These are phyloP conservation scores for Jasminum sambac DNA, from an alignment of 257 asterid species.

Conservation along the genomic window DNA sequence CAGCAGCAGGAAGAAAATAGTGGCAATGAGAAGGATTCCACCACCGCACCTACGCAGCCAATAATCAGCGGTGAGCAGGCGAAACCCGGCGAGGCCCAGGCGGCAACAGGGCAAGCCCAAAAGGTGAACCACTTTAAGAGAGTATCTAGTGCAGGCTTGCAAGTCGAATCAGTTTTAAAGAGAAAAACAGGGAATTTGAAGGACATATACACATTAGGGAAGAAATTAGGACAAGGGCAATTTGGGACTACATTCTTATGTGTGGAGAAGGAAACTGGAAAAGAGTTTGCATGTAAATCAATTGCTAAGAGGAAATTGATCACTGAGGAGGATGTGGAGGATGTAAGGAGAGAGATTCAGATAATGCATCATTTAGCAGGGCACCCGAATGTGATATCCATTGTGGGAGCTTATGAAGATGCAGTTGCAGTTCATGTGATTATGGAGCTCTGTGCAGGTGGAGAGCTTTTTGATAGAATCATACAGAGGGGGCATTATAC, in stretches of 20 bases:
- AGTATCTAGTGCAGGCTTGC: slow-evolving; percentile 39
- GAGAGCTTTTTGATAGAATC: slow-evolving; percentile 56
- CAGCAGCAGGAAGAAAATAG: slow-evolving; percentile 32
- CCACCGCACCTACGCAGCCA: slow-evolving; percentile 45
- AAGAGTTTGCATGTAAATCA: slow-evolving; percentile 47
- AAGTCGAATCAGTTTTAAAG: slow-evolving; percentile 44
- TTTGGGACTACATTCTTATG: slow-evolving; percentile 51
- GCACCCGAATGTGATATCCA: slow-evolving; percentile 47
- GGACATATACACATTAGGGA: slow-evolving; percentile 37
- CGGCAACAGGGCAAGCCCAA: slow-evolving; percentile 23
- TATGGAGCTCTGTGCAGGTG: slow-evolving; percentile 54
- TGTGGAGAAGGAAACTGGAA: slow-evolving; percentile 39
- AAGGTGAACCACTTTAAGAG: slow-evolving; percentile 36
- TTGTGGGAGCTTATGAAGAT: slow-evolving; percentile 51
- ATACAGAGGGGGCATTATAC: slow-evolving; percentile 53
- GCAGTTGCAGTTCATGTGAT: slow-evolving; percentile 46
- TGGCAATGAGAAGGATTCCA: slow-evolving; percentile 26
- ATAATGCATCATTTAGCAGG: slow-evolving; percentile 56
- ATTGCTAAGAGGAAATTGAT: slow-evolving; percentile 49
- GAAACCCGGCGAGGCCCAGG: slow-evolving; percentile 26
- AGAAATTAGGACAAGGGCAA: slow-evolving; percentile 52
- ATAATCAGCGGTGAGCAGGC: slow-evolving; percentile 35
- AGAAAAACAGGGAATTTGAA: slow-evolving; percentile 41
- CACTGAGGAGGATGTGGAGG: slow-evolving; percentile 53
- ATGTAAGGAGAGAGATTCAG: slow-evolving; percentile 57